Evolutionary conservation across 345 rosid species (phyloP), one percentile per base, ranked within the genome.

Genomic region (Camelina hispida): DNA sequence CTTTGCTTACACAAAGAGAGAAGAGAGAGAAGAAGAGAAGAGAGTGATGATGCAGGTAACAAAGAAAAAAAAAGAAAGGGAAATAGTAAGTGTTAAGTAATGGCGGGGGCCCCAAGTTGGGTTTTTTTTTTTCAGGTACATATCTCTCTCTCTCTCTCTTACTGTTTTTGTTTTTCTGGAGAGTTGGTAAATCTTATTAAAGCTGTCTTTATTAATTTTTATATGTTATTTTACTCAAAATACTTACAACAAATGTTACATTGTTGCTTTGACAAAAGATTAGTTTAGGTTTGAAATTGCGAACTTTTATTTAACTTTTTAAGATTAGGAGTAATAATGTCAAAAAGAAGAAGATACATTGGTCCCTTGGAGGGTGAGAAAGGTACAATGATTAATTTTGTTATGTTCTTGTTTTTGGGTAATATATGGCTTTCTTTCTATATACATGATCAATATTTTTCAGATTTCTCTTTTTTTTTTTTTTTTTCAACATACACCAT

Each of bases 81-180:
- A 60, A 68, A 61, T 4, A 68, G 69, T 56, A 75, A 69, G 79
- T 40, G 54, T 75, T 51, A 67, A 75, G 73, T 61, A 77, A 77
- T 77, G 76, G 56, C 57, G 54, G 28, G 77, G 81, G 67, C 35
- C 74, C 75, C 75, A 56, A 70, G 71, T 70, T 70, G 80, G 80
- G 61, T 56, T 70, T 12, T 42, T 48, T 42, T 48, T 64, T 71
- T 71, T 28, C 76, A 70, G 80, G 66, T 77, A 69, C 56, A 28
- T 28, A 28, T 28, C 63, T 75, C 74, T 75, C 8, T 34, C 8
- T 34, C 35, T 32, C n/a, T n/a, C n/a, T 6, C 4, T 34, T 34
- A 14, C 59, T 67, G 78, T 48, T 59, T 67, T 20, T 67, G 38
- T 71, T 25, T 28, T 28, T 28, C 0, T 48, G 61, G 46, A 70